Base-by-base conservation (phyloP, 106 monocot genomes). In the Dactylorhiza incarnata region DNA sequence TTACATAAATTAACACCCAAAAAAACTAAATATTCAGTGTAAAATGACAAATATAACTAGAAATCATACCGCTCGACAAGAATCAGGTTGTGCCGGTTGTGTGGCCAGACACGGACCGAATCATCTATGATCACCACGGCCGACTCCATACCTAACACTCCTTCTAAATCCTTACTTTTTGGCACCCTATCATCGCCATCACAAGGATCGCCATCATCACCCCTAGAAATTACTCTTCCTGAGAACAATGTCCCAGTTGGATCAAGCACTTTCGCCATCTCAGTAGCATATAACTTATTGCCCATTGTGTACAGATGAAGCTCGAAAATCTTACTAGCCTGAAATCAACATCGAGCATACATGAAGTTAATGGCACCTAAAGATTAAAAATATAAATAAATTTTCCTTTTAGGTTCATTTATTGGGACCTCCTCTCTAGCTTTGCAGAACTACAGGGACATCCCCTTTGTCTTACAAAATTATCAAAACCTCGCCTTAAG, bases 71-170 rank as follows among this genome's bases (percentile, higher is more conserved):
- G 91, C 71, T 99, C 99, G 3, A 99, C 94, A 69, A 92, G 84
- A 43, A 99, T 99, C 68, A 99, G 81, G 49, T 99, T 99, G 82
- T 82, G 99, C 52, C 87, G 91, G 76, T 99, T 85, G 73, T 99
- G 99, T 7, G 99, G 99, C 99, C 99, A 99, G 48, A 99, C 91
- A 43, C 84, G 87, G 46, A 87, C 65, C 9, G 94, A 91, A 76
- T 99, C 99, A 81, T 99, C 99, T 20, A 99, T 99, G 45, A 99
- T 94, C 77, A 99, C 94, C 22, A 99, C 99, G 26, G 89, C 94
- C 16, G 94, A 94, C 72, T 99, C 99, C 94, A 99, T 86, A 11
- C 99, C 99, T 65, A 99, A 79, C 12, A 99, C 94, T 14, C 99
- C 94, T 53, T 94, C 99, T 8, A 99, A 78, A 80, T 99, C 99